phyloP scores from a whole-genome alignment of 805 yeast genomes.

The Ogataea chonburiensis region DNA sequence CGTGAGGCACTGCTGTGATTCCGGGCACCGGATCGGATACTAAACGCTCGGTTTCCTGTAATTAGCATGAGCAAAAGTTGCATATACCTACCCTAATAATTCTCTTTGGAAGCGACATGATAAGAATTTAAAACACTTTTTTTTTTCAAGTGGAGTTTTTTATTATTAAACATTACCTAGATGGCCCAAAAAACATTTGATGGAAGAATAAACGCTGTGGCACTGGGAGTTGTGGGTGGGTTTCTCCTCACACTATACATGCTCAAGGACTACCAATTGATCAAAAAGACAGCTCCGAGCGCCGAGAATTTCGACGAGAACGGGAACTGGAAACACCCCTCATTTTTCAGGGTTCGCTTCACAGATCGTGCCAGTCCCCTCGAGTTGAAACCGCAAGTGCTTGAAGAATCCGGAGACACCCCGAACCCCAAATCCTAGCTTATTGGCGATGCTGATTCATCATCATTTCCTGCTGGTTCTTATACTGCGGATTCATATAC shows the following conservation, averaged over 20 bases:
- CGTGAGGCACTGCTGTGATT: slow-evolving; percentile 88
- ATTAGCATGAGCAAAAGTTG: slow-evolving; percentile 1
- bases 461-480: slow-evolving; percentile 27
- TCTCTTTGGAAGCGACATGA: slow-evolving; percentile 79
- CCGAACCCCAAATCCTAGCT: slow-evolving; percentile 2
- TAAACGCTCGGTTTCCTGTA: slow-evolving; percentile 83
- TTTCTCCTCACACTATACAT: slow-evolving; percentile 28
- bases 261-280: slow-evolving; percentile 35
- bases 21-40: slow-evolving; percentile 97
- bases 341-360: slow-evolving; percentile 36
- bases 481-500: slow-evolving; percentile 20
- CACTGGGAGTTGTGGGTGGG: slow-evolving; percentile 29
- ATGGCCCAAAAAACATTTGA: slow-evolving; percentile 23
- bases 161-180: slow-evolving; percentile 1
- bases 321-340: slow-evolving; percentile 38
- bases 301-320: slow-evolving; percentile 38
- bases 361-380: slow-evolving; percentile 38
- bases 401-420: slow-evolving; percentile 16
- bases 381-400: slow-evolving; percentile 37
- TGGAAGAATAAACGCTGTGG: slow-evolving; percentile 31
- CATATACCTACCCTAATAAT: slow-evolving; percentile 69
- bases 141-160: slow-evolving; percentile 7
- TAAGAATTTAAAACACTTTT: slow-evolving; percentile 2
- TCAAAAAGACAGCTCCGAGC: slow-evolving; percentile 41
- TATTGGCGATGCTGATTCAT: slow-evolving; percentile 24